Evolutionary conservation across 2,329 filamentous ascomycete genomes (phyloP), one percentile per base, ranked within the genome.

Genomic region (Esteya vermicola): DNA sequence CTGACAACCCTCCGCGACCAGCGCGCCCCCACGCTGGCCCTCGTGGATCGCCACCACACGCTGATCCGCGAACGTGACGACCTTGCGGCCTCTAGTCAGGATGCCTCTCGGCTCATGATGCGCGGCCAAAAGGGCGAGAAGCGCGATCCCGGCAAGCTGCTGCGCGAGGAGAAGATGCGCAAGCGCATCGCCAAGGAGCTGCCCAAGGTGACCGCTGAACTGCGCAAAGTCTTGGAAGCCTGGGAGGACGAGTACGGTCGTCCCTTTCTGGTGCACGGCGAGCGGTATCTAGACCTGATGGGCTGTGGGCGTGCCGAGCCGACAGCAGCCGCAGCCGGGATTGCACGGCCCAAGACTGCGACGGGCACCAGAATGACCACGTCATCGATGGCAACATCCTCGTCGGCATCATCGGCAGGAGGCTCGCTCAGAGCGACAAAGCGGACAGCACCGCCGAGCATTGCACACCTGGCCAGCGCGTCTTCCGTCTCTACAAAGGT

Each of bases 91-190:
- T 94, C 89, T 2, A 93, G 85, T 51, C 88, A 95, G 55, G 93
- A 98, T 58, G 88, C 91, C 13, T 95, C 89, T 7, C 80, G 91
- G 33, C 68, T 98, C 23, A 86, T 96, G 80, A 75, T 78, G 51
- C 85, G 89, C 45, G 88, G 88, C 3, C 80, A 85, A 49, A 94
- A 93, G 63, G 89, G 89, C 40, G 89, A 96, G 63, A 85, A 80
- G 59, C 83, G 93, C 47, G 91, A 98, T 54, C 91, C 91, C 3
- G 89, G 86, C 38, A 91, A 94, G 61, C 70, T 98, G 14, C 68
- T 98, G 39, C 75, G 91, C 23, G 91, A 98, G 56, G 91, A 98
- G 63, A 98, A 96, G 71, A 93, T 94, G 85, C 78, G 91, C 44
- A 98, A 98, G 72, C 75, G 88, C 43, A 95, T 98, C 46, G 74